A percentile compares a stretch with the other conserved stretches of the same genome.
Conservation (phyloP, 73 alveolate genomes). For the Symbiodinium pilosum region DNA sequence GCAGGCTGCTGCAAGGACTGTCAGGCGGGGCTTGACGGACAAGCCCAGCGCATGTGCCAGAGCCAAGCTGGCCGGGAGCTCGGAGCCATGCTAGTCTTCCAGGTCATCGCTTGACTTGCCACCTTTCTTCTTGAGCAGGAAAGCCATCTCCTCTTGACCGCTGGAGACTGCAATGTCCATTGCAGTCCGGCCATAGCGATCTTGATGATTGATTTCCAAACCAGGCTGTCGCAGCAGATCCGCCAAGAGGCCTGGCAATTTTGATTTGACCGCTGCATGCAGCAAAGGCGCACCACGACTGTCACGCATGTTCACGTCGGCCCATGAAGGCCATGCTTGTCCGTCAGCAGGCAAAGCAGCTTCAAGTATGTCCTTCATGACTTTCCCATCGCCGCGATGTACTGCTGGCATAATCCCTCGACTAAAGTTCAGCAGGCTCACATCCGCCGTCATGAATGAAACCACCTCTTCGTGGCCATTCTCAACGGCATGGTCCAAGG, state of each 20-base stretch:
- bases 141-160: not conserved
- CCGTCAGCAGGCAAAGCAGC: not conserved
- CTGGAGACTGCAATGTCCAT: not conserved
- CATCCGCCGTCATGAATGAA: not conserved
- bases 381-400: not conserved
- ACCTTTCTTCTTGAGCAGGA: not conserved
- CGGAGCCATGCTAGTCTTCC: not conserved
- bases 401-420: not conserved
- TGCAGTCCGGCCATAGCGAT: not conserved
- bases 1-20: too few species aligned
- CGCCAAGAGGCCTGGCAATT: not conserved
- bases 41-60: too few species aligned
- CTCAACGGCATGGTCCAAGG: not conserved
- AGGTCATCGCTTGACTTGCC: not conserved
- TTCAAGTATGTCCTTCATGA: not conserved
- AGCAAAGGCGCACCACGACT: not conserved
- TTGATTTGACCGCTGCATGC: not conserved
- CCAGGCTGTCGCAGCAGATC: not conserved
- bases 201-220: not conserved
- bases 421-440: constrained; percentile 4
- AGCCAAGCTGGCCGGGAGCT: too few species aligned
- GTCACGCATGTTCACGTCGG: not conserved
- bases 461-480: not conserved
- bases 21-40: too few species aligned
- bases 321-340: not conserved